A percentile compares a stretch with the other conserved stretches of the same genome.
These are phyloP conservation scores for Cnidoscolus chayamansa DNA, from an alignment of 441 rosid genomes.

Conservation along the genomic window DNA sequence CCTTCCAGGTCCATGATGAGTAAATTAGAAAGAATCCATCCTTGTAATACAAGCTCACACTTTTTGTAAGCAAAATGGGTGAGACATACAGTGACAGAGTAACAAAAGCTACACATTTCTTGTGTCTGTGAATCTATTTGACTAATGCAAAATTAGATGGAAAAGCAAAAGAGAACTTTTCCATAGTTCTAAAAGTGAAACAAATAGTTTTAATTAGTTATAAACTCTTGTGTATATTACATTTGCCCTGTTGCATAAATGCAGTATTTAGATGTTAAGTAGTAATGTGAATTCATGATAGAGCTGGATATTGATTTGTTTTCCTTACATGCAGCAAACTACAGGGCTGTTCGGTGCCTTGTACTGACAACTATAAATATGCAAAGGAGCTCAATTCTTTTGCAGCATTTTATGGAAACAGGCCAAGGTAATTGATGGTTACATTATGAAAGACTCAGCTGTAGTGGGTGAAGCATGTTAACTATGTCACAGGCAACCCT, in stretches of 20 bases:
- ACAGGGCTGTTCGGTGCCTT: slow-evolving; percentile 89
- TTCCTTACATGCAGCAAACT: slow-evolving; percentile 59
- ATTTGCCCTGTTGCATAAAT: background rate
- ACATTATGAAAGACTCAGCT: background rate
- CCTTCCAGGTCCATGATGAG: background rate
- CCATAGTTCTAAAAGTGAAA: background rate
- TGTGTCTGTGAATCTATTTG: background rate
- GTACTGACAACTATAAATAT: slow-evolving; percentile 71
- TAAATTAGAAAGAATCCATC: background rate
- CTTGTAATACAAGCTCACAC: background rate
- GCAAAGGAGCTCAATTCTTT: slow-evolving; percentile 71
- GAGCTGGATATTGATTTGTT: background rate
- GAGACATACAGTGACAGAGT: background rate
- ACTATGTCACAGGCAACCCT: background rate
- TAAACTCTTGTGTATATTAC: background rate
- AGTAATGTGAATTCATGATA: background rate
- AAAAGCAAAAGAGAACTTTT: background rate
- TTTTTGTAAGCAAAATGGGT: background rate
- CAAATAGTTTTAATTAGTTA: background rate
- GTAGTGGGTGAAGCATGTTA: background rate
- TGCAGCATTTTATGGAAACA: slow-evolving; percentile 60
- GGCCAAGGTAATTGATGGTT: slow-evolving; percentile 53
- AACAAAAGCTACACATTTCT: background rate
- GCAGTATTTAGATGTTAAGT: background rate
- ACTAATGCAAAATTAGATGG: background rate